Evolutionary conservation across 1,284 basidiomycete species (phyloP).

Genomic region (Leccinum angustisporum): DNA sequence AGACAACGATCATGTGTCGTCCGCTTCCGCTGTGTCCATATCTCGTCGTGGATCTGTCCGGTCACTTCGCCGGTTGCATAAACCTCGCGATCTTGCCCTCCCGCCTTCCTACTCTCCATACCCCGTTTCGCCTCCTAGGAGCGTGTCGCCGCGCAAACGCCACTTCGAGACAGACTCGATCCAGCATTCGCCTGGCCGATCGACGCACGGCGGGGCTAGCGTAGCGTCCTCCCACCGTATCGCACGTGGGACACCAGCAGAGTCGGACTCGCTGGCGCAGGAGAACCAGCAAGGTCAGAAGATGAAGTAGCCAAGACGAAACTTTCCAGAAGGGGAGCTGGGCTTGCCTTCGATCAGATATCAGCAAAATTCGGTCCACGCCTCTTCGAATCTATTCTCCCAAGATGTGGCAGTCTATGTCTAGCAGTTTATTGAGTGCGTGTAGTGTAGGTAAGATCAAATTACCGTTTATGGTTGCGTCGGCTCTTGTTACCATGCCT

Average conservation of each 20-base stretch:
- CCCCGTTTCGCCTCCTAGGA: conserved; percentile 27
- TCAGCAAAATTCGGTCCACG: conserved; percentile 76
- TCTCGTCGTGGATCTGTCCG: conserved; percentile 31
- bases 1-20: neutral
- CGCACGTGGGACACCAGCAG: no score
- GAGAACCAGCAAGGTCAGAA: conserved; percentile 42
- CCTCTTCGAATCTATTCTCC: conserved; percentile 76
- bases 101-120: conserved; percentile 33
- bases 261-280: neutral
- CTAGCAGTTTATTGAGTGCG: conserved; percentile 58
- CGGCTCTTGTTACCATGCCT: conserved; percentile 10
- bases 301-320: conserved; percentile 55
- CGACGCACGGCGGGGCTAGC: no score
- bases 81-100: conserved; percentile 29
- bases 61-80: conserved; percentile 27
- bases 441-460: conserved; percentile 32
- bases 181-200: no score
- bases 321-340: conserved; percentile 78
- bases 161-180: conserved; percentile 13
- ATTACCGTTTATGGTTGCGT: neutral
- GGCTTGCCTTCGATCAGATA: conserved; percentile 79
- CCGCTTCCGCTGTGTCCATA: conserved; percentile 22
- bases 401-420: conserved; percentile 93
- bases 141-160: conserved; percentile 34
- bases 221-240: no score